Percentiles rank a stretch among this genome's conserved stretches.
Evolutionary conservation across 805 yeast species (phyloP).

Genomic region (Saturnispora dispora): DNA sequence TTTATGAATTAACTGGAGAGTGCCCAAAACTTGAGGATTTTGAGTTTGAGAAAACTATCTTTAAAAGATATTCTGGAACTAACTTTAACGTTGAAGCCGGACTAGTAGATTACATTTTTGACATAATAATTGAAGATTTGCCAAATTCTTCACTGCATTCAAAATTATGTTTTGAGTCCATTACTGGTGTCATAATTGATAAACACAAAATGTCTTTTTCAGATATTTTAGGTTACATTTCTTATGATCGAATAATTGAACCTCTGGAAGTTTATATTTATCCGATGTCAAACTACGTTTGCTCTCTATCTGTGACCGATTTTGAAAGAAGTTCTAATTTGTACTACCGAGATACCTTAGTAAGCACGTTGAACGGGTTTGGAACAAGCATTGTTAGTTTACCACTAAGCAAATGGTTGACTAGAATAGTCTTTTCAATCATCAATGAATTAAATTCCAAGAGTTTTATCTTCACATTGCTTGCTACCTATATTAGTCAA

Average conservation of each 20-base stretch:
- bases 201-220: constrained; percentile 16
- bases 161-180: constrained; percentile 28
- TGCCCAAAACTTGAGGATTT: constrained; percentile 10
- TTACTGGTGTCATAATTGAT: constrained; percentile 32
- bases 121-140: constrained; percentile 18
- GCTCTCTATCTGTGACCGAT: constrained; percentile 26
- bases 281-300: constrained; percentile 30
- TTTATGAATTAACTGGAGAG: constrained; percentile 22
- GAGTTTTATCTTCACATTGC: constrained; percentile 27
- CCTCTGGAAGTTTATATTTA: constrained; percentile 18
- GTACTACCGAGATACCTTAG: constrained; percentile 12
- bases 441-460: constrained; percentile 26
- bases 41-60: constrained; percentile 16
- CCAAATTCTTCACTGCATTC: constrained; percentile 17
- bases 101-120: constrained; percentile 24
- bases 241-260: constrained; percentile 17
- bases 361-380: constrained; percentile 13
- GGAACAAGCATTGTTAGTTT: constrained; percentile 8
- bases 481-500: constrained; percentile 26
- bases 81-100: constrained; percentile 17
- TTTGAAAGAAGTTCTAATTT: constrained; percentile 13
- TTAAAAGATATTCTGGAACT: constrained; percentile 8
- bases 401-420: constrained; percentile 25
- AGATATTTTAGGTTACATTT: constrained; percentile 19
- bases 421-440: constrained; percentile 26